A percentile compares a stretch with the other conserved stretches of the same genome.
Evolutionary conservation across 2,329 filamentous ascomycete genomes (phyloP).

Genomic region (Tolypocladium amazonense): DNA sequence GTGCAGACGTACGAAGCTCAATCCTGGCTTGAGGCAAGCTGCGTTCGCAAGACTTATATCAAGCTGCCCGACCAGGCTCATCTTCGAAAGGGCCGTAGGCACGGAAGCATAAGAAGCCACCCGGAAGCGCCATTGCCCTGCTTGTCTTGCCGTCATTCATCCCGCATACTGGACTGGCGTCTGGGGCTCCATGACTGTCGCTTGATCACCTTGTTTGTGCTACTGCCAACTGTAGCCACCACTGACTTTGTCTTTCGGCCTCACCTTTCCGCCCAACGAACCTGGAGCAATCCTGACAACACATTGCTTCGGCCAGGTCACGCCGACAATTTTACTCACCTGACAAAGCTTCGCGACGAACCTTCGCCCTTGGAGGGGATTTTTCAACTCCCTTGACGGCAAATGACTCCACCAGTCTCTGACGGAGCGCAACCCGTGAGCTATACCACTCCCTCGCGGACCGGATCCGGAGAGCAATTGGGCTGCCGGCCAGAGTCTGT

Average conservation of each 20-base stretch:
- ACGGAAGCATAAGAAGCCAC: background rate
- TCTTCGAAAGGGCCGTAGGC: background rate
- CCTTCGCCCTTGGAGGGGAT: background rate
- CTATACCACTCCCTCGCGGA: constrained; percentile 18
- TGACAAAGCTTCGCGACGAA: background rate
- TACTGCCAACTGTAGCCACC: constrained; percentile 1
- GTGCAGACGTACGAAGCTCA: background rate
- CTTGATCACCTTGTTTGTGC: constrained; percentile 7
- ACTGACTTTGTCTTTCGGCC: background rate
- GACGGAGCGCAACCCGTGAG: constrained; percentile 15
- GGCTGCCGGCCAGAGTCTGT: constrained; percentile 13
- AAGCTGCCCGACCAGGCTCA: background rate
- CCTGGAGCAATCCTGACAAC: background rate
- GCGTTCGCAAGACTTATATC: background rate
- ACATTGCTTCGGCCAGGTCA: background rate
- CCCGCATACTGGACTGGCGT: background rate
- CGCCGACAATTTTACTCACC: background rate
- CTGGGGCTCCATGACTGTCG: background rate
- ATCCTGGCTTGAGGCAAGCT: constrained; percentile 1
- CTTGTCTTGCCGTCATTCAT: background rate
- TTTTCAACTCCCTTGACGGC: constrained; percentile 2
- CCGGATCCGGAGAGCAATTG: constrained; percentile 17
- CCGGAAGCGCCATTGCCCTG: background rate
- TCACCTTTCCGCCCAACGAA: background rate
- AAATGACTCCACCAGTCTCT: constrained; percentile 19